Base-by-base conservation (phyloP, 108 stramenopile genomes). In the Licmophora abbreviata region DNA sequence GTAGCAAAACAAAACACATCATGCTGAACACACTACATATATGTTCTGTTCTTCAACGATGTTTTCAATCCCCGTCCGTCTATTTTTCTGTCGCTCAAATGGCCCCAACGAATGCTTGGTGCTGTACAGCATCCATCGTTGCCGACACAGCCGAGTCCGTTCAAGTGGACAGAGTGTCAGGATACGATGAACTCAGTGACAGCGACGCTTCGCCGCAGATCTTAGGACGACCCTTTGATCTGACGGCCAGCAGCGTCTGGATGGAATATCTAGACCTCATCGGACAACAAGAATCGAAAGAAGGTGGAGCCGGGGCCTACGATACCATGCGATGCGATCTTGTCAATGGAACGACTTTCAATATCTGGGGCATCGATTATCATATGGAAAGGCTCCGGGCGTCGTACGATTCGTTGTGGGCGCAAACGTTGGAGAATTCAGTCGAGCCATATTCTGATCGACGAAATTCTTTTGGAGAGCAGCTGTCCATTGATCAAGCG, bases 291-390 rank as follows among this genome's bases (percentile, higher is more conserved):
- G 29, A 48, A 24, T 22, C 44, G 29, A 55, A 66, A 1, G 28
- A 41, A 21, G 65, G 65, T 17, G 60, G 64, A 23, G 64, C 65
- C 37, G 71, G 71, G 5, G 71, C 71, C 1, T 72, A 72, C 36
- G 65, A 66, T 28, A 55, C 54, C 6, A 28, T 66, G 40, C 45
- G 71, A 31, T 72, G 71, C 29, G 71, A 72, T 56, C 35, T 61
- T 27, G 33, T 71, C 18, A 36, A 31, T 0, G 6, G 43, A 40
- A 44, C 25, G 1, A 29, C 35, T 0, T 21, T 29, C 4, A 29
- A 40, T 34, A 41, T 71, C 14, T 74, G 77, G 77, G 77, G 73
- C 7, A 25, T 49, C 21, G 61, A 78, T 21, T 74, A 57, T 48
- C 77, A 78, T 47, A 32, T 74, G 44, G 30, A 68, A 34, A 51